A percentile compares a stretch with the other conserved stretches of the same genome.
Conservation (phyloP, 305 asterid species). For the Fraxinus nigra region DNA sequence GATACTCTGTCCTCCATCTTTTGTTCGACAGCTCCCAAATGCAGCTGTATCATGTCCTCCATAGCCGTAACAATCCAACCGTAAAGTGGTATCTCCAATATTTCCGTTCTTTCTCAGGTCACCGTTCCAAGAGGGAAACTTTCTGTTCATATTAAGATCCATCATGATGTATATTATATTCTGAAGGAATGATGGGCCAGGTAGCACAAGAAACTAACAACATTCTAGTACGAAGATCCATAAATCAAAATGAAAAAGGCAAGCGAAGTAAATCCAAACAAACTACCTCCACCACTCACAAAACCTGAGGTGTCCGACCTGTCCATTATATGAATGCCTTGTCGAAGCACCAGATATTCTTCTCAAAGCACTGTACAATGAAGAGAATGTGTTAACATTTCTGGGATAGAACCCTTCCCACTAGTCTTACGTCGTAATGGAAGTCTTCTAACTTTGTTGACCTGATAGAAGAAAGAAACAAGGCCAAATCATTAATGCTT, state of each 20-base stretch:
- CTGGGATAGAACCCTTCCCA: not conserved
- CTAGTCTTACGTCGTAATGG: not conserved
- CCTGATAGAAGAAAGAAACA: not conserved
- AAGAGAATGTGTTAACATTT: not conserved
- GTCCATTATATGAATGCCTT: conserved; percentile 30
- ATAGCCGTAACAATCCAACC: conserved; percentile 44
- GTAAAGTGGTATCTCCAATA: conserved; percentile 37
- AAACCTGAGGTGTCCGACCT: conserved; percentile 48
- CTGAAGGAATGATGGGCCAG: not conserved
- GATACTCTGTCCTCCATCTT: not conserved
- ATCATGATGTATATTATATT: conserved; percentile 5
- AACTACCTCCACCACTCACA: conserved; percentile 49
- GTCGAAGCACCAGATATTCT: not conserved
- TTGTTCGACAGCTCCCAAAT: conserved; percentile 21
- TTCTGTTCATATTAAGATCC: conserved; percentile 24
- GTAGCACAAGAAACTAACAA: not conserved
- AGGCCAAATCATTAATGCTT: not conserved
- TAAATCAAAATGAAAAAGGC: conserved; percentile 21
- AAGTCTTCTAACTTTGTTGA: not conserved
- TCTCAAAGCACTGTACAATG: not conserved
- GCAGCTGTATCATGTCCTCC: conserved; percentile 28
- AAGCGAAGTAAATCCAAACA: conserved; percentile 13
- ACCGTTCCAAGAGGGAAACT: conserved; percentile 21
- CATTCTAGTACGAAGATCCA: not conserved
- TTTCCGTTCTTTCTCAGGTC: conserved; percentile 22